Base-by-base conservation (phyloP, 1,284 basidiomycete species). In the Apiotrichum gracile region DNA sequence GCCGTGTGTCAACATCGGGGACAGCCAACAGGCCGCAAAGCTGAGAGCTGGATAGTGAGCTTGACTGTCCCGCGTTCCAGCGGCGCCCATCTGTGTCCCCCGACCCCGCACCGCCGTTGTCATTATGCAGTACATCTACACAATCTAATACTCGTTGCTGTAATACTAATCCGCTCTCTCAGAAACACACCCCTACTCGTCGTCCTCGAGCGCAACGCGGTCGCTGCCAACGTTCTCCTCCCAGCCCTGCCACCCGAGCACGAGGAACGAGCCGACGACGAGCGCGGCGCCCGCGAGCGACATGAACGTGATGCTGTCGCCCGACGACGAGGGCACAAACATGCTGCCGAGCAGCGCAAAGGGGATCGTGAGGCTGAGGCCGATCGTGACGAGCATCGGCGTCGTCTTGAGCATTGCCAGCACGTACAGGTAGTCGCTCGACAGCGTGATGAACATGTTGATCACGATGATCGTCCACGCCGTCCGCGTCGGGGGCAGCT, bases 341-440 rank as follows among this genome's bases (percentile, higher is more conserved):
- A 73, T 43, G 22, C 70, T 69, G 17, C 70, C 71, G n/a, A 70
- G 35, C 21, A 77, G 59, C 16, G 75, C 71, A n/a, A 76, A 63
- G 0, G 75, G 75, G 67, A 97, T 96, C 0, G 96, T 97, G n/a
- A 98, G 80, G 52, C 87, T 91, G 19, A 98, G 80, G 17, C 96
- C 94, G 54, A 98, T 80, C 1, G 94, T 98, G 14, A 91, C 92
- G 34, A 72, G 63, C 38, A 91, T 78, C 1, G 90, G 94, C 4
- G 92, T 94, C 3, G 93, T 97, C 79, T 96, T 97, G 58, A 98
- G 82, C 92, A 97, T 97, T 6, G 94, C 90, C 21, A 75, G 63
- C 29, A 92, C 85, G 71, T 92, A 93, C 47, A 93, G 75, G 68
- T 87, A 93, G 74, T 94, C 91, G 58, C 86, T 88, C 5, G 82